phyloP scores from a whole-genome alignment of 2,329 filamentous ascomycete species.

The Xylaria sp. region DNA sequence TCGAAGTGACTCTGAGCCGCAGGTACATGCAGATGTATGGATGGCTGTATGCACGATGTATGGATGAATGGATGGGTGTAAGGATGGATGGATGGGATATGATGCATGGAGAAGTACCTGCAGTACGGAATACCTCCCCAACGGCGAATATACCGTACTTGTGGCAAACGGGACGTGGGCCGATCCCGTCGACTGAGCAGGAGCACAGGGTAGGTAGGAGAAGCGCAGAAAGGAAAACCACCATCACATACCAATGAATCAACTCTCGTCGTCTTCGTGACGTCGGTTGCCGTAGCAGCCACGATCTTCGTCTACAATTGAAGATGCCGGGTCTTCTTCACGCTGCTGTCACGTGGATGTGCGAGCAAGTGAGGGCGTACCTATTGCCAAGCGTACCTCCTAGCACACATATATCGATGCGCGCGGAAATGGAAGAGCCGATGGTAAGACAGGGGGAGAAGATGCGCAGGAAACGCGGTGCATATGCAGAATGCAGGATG shows the following conservation, averaged over 20 bases:
- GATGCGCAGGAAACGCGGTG: slow-evolving; percentile 15
- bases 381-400: not conserved
- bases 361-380: not conserved
- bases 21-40: slow-evolving; percentile 16
- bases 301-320: too few relatives aligned
- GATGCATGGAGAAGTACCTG: not conserved
- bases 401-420: slow-evolving; percentile 5
- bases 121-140: too few relatives aligned
- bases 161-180: too few relatives aligned
- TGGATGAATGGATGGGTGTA: not conserved
- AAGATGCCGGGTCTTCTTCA: too few relatives aligned
- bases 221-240: too few relatives aligned
- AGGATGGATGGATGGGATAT: not conserved
- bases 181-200: too few relatives aligned
- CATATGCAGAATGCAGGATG: slow-evolving; percentile 16
- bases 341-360: too few relatives aligned
- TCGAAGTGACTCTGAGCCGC: slow-evolving; percentile 19
- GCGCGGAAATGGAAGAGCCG: slow-evolving; percentile 17
- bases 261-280: too few relatives aligned
- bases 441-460: slow-evolving; percentile 12
- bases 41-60: slow-evolving; percentile 4
- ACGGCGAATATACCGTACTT: too few relatives aligned
- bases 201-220: too few relatives aligned
- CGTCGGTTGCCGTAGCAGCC: too few relatives aligned
- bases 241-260: too few relatives aligned